These are phyloP conservation scores for Brasenia schreberi DNA, from an alignment of 164 flowering plant species.

Conservation along the genomic window DNA sequence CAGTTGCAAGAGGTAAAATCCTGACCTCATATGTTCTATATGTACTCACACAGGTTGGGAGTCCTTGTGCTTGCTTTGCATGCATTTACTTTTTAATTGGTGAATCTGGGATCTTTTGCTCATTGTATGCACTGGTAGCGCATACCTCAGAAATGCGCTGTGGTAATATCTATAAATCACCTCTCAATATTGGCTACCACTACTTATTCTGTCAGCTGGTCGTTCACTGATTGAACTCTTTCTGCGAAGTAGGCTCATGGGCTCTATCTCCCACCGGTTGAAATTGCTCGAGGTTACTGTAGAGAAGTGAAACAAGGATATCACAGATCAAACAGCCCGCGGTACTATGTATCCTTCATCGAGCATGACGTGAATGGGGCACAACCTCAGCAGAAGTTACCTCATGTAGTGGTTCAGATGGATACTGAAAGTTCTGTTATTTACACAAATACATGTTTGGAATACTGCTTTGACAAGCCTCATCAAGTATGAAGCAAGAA, in stretches of 20 bases:
- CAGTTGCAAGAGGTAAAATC: constrained; percentile 39
- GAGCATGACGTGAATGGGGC: constrained; percentile 26
- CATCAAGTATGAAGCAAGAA: constrained; percentile 25
- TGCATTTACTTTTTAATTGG: not conserved
- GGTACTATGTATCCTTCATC: constrained; percentile 36
- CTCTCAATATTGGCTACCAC: not conserved
- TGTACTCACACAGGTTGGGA: not conserved
- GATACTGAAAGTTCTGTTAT: constrained; percentile 54
- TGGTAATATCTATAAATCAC: not conserved
- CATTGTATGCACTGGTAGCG: not conserved
- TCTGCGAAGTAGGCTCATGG: constrained; percentile 27
- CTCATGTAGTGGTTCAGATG: constrained; percentile 56
- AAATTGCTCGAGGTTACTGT: constrained; percentile 42
- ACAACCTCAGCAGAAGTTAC: constrained; percentile 8
- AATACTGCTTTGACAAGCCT: constrained; percentile 44
- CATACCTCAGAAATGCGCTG: too few species aligned
- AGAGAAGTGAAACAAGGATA: constrained; percentile 37
- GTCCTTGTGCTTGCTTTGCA: not conserved
- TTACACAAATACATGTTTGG: constrained; percentile 58
- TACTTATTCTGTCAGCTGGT: not conserved
- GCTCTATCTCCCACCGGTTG: constrained; percentile 35
- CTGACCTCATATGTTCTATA: not conserved
- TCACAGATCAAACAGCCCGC: constrained; percentile 29
- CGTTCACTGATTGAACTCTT: not conserved
- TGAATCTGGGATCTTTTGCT: not conserved